Base-by-base conservation (phyloP, 306 rosid genomes). In the Morella rubra region DNA sequence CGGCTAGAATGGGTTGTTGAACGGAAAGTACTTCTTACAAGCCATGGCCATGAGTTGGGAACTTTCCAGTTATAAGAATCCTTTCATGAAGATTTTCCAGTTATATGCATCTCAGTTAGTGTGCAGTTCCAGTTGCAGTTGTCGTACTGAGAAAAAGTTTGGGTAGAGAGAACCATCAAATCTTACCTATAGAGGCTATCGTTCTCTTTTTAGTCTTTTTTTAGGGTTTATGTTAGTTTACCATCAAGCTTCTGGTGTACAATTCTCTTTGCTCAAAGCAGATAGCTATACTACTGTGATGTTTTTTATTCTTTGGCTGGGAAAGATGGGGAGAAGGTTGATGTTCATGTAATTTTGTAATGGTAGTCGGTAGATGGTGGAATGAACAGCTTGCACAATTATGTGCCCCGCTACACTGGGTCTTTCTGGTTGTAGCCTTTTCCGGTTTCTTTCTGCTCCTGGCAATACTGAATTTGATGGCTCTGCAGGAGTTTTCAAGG, bases 1-100 rank as follows among this genome's bases (percentile, higher is more conserved):
- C 89, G 91, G 74, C 86, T 94, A 68, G 89, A 86, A 73, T 94
- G 97, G 98, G 78, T 77, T 37, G 87, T 80, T 59, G 88, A 86
- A 49, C 85, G 96, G 79, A 91, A 89, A 79, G 85, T 94, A 61
- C 84, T 74, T 77, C 96, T 92, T 76, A 59, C 86, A 10, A 74
- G 88, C 81, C 96, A 89, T 82, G 93, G 93, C 66, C 86, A 86
- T 40, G 97, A 90, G 71, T 76, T 94, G 81, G 97, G 96, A 46
- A 83, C 79, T 47, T 85, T 78, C 76, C 87, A 50, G 76, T 76
- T 85, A 54, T 89, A 76, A 81, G 71, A 59, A 55, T 73, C 49
- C 44, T 24, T 18, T 41, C 62, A 49, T 64, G 62, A 37, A 37
- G 45, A 73, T 61, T 19, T 59, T 70, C 53, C 15, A 27, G 44